Conservation (phyloP, 108 stramenopile species). For the Nitzschia inconspicua region DNA sequence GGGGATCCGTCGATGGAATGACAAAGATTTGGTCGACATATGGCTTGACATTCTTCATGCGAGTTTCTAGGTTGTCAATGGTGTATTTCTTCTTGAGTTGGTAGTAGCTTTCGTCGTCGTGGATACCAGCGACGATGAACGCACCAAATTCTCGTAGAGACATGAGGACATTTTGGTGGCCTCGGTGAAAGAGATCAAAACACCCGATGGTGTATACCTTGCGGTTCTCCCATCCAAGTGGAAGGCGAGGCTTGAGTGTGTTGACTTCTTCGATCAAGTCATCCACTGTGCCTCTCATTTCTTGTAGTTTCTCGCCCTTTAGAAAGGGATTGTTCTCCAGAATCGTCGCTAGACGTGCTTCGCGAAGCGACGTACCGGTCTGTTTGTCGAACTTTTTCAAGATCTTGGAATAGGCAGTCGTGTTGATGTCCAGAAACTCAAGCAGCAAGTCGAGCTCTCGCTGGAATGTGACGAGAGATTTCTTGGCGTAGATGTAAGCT, state of each 20-base stretch:
- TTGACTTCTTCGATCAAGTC: conserved; percentile 29
- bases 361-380: conserved; percentile 42
- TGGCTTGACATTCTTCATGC: conserved; percentile 54
- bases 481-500: conserved; percentile 51
- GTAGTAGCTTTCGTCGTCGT: conserved; percentile 62
- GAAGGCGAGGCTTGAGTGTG: conserved; percentile 46
- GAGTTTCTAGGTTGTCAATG: conserved; percentile 58
- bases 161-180: conserved; percentile 54
- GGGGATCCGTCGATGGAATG: conserved; percentile 59
- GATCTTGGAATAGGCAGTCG: conserved; percentile 63
- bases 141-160: conserved; percentile 56
- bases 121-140: conserved; percentile 55
- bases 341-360: conserved; percentile 45
- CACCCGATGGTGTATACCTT: conserved; percentile 69
- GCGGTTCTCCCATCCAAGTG: conserved; percentile 54
- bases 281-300: conserved; percentile 18
- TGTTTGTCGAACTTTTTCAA: conserved; percentile 66
- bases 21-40: conserved; percentile 55
- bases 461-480: conserved; percentile 43
- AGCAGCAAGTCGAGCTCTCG: conserved; percentile 32
- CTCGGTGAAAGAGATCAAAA: conserved; percentile 64
- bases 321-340: conserved; percentile 35
- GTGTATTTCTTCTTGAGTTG: conserved; percentile 59
- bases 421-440: conserved; percentile 57
- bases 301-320: conserved; percentile 33